These are phyloP conservation scores for Hibiscus tridactylites DNA, from an alignment of 345 rosid genomes.

Conservation along the genomic window DNA sequence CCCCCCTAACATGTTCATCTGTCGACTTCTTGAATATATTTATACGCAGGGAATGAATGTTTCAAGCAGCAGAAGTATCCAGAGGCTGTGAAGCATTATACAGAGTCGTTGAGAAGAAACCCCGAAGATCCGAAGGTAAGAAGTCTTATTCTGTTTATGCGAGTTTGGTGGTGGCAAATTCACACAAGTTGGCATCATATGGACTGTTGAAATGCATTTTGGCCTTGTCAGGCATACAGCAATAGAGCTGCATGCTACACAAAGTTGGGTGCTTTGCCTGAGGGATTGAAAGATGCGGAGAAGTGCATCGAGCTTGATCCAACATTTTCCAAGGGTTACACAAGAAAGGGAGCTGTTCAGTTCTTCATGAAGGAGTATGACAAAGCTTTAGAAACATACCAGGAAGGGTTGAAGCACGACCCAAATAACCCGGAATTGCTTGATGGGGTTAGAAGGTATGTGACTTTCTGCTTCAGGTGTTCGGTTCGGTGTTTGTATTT, in stretches of 20 bases:
- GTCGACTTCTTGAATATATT: background rate
- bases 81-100: conserved; percentile 79
- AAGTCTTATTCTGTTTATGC: background rate
- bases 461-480: background rate
- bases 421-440: conserved; percentile 83
- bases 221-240: conserved; percentile 57
- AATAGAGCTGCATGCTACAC: conserved; percentile 99
- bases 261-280: conserved; percentile 84
- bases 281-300: conserved; percentile 95
- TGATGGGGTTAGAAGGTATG: conserved; percentile 77
- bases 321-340: conserved; percentile 88
- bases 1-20: background rate
- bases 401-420: conserved; percentile 75
- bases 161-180: background rate
- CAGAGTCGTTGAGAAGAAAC: conserved; percentile 84
- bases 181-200: background rate
- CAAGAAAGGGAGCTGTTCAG: conserved; percentile 81
- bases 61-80: conserved; percentile 94
- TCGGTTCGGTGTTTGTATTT: background rate
- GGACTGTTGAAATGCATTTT: conserved; percentile 1
- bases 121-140: conserved; percentile 70
- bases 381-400: conserved; percentile 90
- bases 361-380: conserved; percentile 98
- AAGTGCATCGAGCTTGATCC: conserved; percentile 97
- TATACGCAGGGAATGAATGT: conserved; percentile 62